These are phyloP conservation scores for Plasmodium coatneyi DNA, from an alignment of 169 alveolate genomes.

Conservation along the genomic window DNA sequence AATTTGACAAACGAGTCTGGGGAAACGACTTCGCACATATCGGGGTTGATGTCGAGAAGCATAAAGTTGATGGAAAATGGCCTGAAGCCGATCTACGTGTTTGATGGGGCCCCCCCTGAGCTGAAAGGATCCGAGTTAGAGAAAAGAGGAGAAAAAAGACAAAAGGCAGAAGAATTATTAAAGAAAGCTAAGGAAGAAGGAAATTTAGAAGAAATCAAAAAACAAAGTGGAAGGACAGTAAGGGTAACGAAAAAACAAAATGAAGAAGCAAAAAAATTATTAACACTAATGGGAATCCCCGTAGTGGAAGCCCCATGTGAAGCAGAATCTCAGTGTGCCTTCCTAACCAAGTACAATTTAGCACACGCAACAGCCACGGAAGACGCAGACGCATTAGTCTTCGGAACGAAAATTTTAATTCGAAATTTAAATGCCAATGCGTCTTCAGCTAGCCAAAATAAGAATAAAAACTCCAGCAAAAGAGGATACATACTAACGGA, in stretches of 20 bases:
- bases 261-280: slow-evolving; percentile 93
- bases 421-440: slow-evolving; percentile 80
- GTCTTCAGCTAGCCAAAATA: slow-evolving; percentile 69
- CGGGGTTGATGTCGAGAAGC: slow-evolving; percentile 91
- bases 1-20: slow-evolving; percentile 94
- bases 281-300: slow-evolving; percentile 95
- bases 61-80: slow-evolving; percentile 92
- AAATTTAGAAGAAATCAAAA: slow-evolving; percentile 93
- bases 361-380: slow-evolving; percentile 97
- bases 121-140: slow-evolving; percentile 90
- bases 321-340: slow-evolving; percentile 99
- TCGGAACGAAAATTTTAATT: slow-evolving; percentile 92
- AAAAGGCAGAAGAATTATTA: slow-evolving; percentile 90
- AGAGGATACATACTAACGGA: slow-evolving; percentile 79
- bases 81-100: slow-evolving; percentile 96
- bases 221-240: slow-evolving; percentile 93
- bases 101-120: slow-evolving; percentile 99
- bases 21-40: slow-evolving; percentile 92
- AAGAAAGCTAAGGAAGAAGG: slow-evolving; percentile 93
- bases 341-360: slow-evolving; percentile 90
- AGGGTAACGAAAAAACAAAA: slow-evolving; percentile 93
- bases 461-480: slow-evolving; percentile 38
- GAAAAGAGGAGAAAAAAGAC: slow-evolving; percentile 90
- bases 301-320: slow-evolving; percentile 95
- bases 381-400: slow-evolving; percentile 97